Conservation (phyloP, 495 filamentous ascomycete genomes). For the Aspergillus sclerotiicarbonarius region DNA sequence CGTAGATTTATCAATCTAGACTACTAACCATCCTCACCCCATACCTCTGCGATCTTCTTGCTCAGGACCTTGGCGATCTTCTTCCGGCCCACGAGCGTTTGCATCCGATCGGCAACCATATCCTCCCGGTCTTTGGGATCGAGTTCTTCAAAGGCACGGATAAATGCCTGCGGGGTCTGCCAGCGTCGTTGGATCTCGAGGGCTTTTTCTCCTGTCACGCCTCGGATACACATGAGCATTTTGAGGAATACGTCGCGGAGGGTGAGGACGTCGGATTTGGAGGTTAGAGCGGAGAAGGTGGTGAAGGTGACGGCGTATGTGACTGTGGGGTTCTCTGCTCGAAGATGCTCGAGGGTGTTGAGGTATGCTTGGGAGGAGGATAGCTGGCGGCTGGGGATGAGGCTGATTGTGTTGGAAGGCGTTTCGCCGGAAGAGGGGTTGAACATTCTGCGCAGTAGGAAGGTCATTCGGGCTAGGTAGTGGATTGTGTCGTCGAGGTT, state of each 20-base stretch:
- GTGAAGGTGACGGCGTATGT: slow-evolving; percentile 68
- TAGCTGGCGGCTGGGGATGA: slow-evolving; percentile 66
- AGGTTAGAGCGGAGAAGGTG: slow-evolving; percentile 67
- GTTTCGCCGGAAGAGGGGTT: slow-evolving; percentile 38
- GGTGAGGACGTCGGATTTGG: slow-evolving; percentile 71
- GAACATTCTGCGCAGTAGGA: slow-evolving; percentile 63
- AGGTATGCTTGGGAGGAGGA: slow-evolving; percentile 67
- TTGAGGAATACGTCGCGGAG: slow-evolving; percentile 76
- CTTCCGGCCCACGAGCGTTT: slow-evolving; percentile 61
- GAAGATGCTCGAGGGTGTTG: slow-evolving; percentile 59
- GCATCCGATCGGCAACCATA: slow-evolving; percentile 53
- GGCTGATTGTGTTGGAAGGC: slow-evolving; percentile 20
- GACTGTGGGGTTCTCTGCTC: slow-evolving; percentile 41
- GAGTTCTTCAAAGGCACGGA: slow-evolving; percentile 62
- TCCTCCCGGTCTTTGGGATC: slow-evolving; percentile 45
- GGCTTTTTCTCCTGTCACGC: slow-evolving; percentile 78
- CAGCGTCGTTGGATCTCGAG: slow-evolving; percentile 75
- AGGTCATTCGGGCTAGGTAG: slow-evolving; percentile 75
- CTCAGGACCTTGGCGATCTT: slow-evolving; percentile 64
- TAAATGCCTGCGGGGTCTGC: slow-evolving; percentile 67
- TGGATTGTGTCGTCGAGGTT: slow-evolving; percentile 78
- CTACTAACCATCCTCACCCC: slow-evolving; percentile 46
- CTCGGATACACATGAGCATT: slow-evolving; percentile 82
- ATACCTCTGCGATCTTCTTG: slow-evolving; percentile 70
- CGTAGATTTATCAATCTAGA: neutral